phyloP scores from a whole-genome alignment of 2,329 filamentous ascomycete species.

The Pseudocercospora pini-densiflorae region DNA sequence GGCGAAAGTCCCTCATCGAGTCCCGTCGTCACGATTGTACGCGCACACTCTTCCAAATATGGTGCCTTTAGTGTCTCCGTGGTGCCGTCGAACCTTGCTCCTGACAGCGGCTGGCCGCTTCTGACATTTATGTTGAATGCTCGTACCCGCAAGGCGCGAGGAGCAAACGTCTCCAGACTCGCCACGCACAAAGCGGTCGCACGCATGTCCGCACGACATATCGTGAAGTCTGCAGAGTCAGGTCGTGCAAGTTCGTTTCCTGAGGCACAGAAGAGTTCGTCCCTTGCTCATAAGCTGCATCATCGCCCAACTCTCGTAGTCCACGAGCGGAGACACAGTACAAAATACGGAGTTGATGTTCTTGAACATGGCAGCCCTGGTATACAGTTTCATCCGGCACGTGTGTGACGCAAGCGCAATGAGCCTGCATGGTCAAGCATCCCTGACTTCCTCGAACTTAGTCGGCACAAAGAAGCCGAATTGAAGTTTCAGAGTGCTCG shows the following conservation, averaged over 20 bases:
- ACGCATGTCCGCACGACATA: neutral
- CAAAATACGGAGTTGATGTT: neutral
- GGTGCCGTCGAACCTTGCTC: neutral
- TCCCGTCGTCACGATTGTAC: neutral
- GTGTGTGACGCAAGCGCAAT: conserved; percentile 1
- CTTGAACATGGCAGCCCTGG: conserved; percentile 1
- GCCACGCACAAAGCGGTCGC: neutral
- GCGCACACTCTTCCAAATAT: neutral
- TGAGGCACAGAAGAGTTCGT: neutral
- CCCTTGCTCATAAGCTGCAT: neutral
- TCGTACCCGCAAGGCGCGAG: neutral
- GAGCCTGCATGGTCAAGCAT: neutral
- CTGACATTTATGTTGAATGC: neutral
- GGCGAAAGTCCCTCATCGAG: neutral
- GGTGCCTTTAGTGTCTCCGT: neutral
- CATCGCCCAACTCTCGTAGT: neutral
- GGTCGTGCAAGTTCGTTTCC: neutral
- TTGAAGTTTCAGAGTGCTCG: neutral
- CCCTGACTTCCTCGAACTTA: neutral
- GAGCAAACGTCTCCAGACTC: neutral
- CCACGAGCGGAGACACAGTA: neutral
- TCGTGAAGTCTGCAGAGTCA: neutral
- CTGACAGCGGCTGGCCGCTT: neutral
- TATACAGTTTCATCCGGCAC: neutral
- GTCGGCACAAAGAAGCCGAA: neutral